Conservation (phyloP, 2,329 filamentous ascomycete genomes). For the Escovopsis sp. region DNA sequence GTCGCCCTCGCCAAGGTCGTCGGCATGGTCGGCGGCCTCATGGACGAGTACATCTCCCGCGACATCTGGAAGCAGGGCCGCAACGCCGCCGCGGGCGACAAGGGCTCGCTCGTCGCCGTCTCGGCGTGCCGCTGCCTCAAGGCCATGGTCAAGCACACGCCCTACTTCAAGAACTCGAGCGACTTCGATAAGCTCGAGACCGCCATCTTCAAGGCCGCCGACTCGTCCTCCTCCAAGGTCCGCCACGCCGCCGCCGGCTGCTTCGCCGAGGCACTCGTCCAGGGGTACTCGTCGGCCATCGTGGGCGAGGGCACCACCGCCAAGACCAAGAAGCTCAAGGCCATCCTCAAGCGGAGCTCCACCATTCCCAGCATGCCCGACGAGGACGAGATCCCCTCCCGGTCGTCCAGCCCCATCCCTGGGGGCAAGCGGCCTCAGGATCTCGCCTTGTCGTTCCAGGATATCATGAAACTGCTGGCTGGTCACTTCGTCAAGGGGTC, state of each 20-base stretch:
- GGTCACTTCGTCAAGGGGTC: slow-evolving; percentile 63
- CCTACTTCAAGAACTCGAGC: slow-evolving; percentile 72
- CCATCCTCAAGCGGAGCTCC: slow-evolving; percentile 40
- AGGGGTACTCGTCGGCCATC: slow-evolving; percentile 46
- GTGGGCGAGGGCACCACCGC: slow-evolving; percentile 29
- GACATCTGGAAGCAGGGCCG: slow-evolving; percentile 90
- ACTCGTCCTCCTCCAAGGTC: slow-evolving; percentile 59
- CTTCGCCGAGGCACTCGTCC: slow-evolving; percentile 68
- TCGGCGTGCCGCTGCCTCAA: slow-evolving; percentile 68
- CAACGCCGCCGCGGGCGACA: slow-evolving; percentile 62
- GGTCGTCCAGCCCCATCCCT: slow-evolving; percentile 60
- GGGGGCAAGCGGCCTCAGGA: slow-evolving; percentile 53
- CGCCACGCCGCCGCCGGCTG: slow-evolving; percentile 78
- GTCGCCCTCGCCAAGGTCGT: slow-evolving; percentile 60
- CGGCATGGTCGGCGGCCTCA: slow-evolving; percentile 55
- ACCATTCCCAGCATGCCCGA: slow-evolving; percentile 50
- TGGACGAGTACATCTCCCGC: slow-evolving; percentile 73
- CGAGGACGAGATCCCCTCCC: slow-evolving; percentile 53
- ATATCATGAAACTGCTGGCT: slow-evolving; percentile 67
- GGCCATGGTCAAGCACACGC: slow-evolving; percentile 53
- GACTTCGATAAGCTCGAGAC: slow-evolving; percentile 84
- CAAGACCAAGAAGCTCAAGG: slow-evolving; percentile 58
- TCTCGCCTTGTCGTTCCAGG: slow-evolving; percentile 57
- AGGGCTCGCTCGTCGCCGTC: slow-evolving; percentile 65
- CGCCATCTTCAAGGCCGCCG: slow-evolving; percentile 72